Evolutionary conservation across 305 asterid species (phyloP).

Genomic region (Fraxinus dipetala): DNA sequence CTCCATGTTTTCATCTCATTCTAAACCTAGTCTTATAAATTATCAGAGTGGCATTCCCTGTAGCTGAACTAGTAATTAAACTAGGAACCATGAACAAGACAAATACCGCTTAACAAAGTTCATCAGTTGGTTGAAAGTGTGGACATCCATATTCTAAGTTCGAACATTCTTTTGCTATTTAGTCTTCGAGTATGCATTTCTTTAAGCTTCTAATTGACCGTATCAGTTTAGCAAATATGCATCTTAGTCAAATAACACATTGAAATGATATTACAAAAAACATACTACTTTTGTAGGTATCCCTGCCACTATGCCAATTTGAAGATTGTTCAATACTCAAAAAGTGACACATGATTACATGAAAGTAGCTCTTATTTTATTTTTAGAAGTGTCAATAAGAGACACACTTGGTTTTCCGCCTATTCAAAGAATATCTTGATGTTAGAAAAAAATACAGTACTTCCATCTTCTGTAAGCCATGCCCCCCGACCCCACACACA

Average conservation of each 20-base stretch:
- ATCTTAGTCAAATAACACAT: neutral
- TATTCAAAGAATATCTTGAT: neutral
- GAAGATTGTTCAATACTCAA: neutral
- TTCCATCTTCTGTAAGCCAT: neutral
- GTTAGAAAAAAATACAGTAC: neutral
- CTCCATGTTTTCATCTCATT: no score
- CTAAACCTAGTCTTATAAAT: neutral
- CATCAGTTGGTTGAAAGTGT: neutral
- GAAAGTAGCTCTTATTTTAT: neutral
- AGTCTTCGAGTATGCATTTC: neutral
- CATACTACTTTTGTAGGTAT: neutral
- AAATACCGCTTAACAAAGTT: constrained; percentile 3
- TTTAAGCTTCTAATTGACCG: neutral
- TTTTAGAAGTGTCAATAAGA: neutral
- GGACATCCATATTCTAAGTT: neutral
- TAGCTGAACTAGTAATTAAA: neutral
- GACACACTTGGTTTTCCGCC: neutral
- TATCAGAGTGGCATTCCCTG: neutral
- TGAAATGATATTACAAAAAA: neutral
- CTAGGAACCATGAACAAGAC: neutral
- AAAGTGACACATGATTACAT: neutral
- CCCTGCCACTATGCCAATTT: neutral
- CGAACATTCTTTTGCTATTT: neutral
- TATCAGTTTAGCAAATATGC: neutral
- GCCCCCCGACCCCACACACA: neutral